A percentile compares a stretch with the other conserved stretches of the same genome.
Conservation (phyloP, 2,329 filamentous ascomycete species). For the Fusarium succisae region DNA sequence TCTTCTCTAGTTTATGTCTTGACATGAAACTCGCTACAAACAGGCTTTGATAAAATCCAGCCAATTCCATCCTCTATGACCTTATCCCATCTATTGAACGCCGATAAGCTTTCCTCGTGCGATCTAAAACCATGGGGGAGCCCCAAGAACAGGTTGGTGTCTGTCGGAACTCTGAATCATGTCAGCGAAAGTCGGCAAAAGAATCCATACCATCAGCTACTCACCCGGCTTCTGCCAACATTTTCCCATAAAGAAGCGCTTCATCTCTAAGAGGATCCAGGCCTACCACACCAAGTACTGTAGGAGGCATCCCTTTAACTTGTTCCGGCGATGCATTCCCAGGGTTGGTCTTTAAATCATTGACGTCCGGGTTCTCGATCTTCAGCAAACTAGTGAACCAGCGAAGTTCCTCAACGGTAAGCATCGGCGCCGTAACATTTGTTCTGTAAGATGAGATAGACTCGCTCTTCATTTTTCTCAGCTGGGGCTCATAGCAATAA, state of each 20-base stretch:
- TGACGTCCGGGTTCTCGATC: neutral
- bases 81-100: neutral
- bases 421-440: neutral
- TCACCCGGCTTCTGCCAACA: constrained; percentile 1
- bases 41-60: neutral
- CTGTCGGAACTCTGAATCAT: neutral
- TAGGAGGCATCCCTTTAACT: neutral
- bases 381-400: neutral
- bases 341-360: neutral
- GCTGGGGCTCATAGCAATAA: neutral
- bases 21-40: neutral
- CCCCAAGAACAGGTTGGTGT: neutral
- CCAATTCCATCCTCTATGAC: neutral
- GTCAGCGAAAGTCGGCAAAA: rapidly evolving
- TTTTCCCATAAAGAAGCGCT: neutral
- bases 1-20: neutral
- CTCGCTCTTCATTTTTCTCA: neutral
- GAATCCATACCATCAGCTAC: neutral
- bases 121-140: neutral
- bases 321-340: neutral
- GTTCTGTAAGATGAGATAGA: constrained; percentile 4
- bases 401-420: neutral
- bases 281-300: neutral
- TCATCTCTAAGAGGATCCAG: neutral
- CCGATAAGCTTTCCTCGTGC: neutral